Percentiles rank a stretch among this genome's conserved stretches.
Evolutionary conservation across 306 rosid genomes (phyloP).

Genomic region (Prunus armeniaca): DNA sequence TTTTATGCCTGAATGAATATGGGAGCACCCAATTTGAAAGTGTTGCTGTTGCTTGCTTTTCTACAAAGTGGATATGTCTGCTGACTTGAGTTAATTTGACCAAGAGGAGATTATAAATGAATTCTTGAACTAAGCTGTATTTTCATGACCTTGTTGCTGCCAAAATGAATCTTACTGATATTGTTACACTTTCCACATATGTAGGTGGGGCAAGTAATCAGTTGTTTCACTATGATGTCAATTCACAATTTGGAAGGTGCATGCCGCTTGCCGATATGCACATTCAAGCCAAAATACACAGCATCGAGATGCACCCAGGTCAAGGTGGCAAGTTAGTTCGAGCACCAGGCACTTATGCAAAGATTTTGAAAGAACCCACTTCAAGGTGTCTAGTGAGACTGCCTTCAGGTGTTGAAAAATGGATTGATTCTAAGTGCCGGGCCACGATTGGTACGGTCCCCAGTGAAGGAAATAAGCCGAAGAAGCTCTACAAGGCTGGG

Average conservation of each 20-base stretch:
- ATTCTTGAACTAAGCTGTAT: not conserved
- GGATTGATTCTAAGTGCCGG: slow-evolving; percentile 65
- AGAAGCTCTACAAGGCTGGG: slow-evolving; percentile 77
- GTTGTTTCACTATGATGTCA: slow-evolving; percentile 62
- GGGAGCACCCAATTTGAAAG: not conserved
- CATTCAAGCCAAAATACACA: slow-evolving; percentile 87
- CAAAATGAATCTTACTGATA: not conserved
- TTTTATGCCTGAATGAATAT: not conserved
- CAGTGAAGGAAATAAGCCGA: slow-evolving; percentile 67
- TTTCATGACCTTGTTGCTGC: not conserved
- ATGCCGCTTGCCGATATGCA: slow-evolving; percentile 80
- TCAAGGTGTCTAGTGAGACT: slow-evolving; percentile 56
- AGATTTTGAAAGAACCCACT: slow-evolving; percentile 78
- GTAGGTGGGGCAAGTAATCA: slow-evolving; percentile 11
- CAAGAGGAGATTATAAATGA: not conserved
- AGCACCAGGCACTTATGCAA: slow-evolving; percentile 77
- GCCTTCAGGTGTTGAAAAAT: slow-evolving; percentile 66
- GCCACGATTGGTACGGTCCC: slow-evolving; percentile 76
- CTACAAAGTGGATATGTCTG: not conserved
- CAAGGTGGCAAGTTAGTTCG: slow-evolving; percentile 93
- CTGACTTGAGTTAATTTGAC: not conserved
- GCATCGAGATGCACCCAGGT: slow-evolving; percentile 74
- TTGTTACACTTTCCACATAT: slow-evolving; percentile 19
- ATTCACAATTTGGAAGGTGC: slow-evolving; percentile 78
- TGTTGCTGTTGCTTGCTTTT: not conserved